Evolutionary conservation across 306 rosid genomes (phyloP).

Genomic region (Rosa lucieae): DNA sequence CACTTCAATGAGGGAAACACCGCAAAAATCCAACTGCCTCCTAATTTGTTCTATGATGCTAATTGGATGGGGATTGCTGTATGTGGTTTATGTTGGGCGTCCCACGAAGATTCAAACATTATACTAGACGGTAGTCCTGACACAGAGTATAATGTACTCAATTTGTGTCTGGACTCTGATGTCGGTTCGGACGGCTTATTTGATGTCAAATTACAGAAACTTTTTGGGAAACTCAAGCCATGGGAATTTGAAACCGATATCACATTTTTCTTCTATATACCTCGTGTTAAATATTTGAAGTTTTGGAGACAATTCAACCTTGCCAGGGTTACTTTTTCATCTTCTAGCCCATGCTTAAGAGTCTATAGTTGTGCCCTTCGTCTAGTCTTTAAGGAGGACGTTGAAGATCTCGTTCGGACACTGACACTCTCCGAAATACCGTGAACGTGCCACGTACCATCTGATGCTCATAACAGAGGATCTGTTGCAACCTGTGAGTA

Average conservation of each 20-base stretch:
- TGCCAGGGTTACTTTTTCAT: neutral
- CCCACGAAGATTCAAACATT: neutral
- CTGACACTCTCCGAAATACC: neutral
- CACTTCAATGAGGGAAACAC: neutral
- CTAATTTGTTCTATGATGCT: neutral
- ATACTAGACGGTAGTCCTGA: neutral
- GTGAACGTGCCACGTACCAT: neutral
- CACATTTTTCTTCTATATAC: neutral
- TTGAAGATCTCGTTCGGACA: neutral
- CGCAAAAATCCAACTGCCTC: slow-evolving; percentile 8
- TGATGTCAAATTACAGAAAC: neutral
- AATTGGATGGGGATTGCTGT: neutral
- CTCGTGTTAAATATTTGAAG: too few species aligned
- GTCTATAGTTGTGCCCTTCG: neutral
- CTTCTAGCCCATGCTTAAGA: neutral
- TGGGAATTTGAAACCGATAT: too few species aligned
- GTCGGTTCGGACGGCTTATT: neutral
- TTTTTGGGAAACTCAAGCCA: too few species aligned
- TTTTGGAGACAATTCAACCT: too few species aligned
- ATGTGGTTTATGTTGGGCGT: neutral
- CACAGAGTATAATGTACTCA: neutral
- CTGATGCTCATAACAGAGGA: too few species aligned
- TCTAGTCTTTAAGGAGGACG: neutral
- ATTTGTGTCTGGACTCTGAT: neutral
- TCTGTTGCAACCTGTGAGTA: neutral